Conservation (phyloP, 2,329 filamentous ascomycete species). For the Parastagonospora nodorum region DNA sequence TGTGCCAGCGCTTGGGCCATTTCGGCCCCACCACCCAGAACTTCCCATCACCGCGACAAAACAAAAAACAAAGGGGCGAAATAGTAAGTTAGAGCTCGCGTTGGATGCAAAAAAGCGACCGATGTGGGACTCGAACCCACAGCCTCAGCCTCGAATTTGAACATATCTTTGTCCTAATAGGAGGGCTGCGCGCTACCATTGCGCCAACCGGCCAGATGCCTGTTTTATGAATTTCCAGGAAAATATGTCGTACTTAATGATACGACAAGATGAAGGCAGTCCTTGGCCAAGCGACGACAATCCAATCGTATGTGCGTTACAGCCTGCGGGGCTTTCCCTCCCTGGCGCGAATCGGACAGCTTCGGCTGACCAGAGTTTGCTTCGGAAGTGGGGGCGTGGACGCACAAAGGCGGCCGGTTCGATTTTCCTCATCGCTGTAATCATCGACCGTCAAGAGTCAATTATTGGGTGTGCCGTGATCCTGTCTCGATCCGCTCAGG, state of each 20-base stretch:
- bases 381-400: neutral
- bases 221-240: conserved; percentile 3
- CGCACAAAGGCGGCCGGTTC: neutral
- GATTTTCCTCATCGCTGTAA: neutral
- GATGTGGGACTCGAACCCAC: conserved; percentile 46
- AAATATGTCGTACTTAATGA: conserved; percentile 2
- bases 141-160: conserved; percentile 36
- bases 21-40: too few species aligned
- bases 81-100: too few species aligned
- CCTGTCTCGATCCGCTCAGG: too few species aligned
- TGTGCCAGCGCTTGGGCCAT: too few species aligned
- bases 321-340: neutral
- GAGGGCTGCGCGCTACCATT: conserved; percentile 49
- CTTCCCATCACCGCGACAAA: too few species aligned
- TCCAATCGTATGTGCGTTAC: neutral
- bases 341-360: neutral
- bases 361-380: neutral
- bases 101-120: conserved; percentile 25
- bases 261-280: neutral
- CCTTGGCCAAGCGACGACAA: too few species aligned
- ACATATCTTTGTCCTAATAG: conserved; percentile 16
- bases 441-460: neutral
- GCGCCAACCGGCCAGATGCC: conserved; percentile 39
- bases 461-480: too few species aligned
- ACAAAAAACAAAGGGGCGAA: too few species aligned